Conservation (phyloP, 495 filamentous ascomycete genomes). For the Penicillium ochrochloron region DNA sequence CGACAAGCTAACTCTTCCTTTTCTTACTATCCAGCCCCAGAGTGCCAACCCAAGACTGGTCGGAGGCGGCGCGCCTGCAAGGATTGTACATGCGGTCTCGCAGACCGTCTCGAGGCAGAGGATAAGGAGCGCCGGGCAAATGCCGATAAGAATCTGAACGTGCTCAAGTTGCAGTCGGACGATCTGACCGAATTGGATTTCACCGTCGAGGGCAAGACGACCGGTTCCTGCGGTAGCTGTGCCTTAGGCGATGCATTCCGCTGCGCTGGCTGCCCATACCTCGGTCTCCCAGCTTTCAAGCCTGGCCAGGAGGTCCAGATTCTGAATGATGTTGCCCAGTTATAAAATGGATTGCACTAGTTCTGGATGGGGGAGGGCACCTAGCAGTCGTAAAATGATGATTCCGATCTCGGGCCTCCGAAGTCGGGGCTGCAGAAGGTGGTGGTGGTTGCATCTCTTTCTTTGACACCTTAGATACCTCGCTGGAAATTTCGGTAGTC, state of each 20-base stretch:
- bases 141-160: slow-evolving; percentile 63
- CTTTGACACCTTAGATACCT: slow-evolving; percentile 21
- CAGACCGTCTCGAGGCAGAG: slow-evolving; percentile 76
- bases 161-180: slow-evolving; percentile 71
- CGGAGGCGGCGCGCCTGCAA: slow-evolving; percentile 94
- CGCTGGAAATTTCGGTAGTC: slow-evolving; percentile 10
- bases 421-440: background rate
- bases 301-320: slow-evolving; percentile 91
- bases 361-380: background rate
- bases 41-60: slow-evolving; percentile 86
- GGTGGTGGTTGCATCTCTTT: slow-evolving; percentile 12
- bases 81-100: slow-evolving; percentile 94
- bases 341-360: slow-evolving; percentile 49
- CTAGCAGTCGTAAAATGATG: background rate
- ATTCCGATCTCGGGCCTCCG: background rate
- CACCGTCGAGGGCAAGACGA: slow-evolving; percentile 86
- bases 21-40: slow-evolving; percentile 60
- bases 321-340: slow-evolving; percentile 82
- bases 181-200: slow-evolving; percentile 90
- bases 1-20: slow-evolving; percentile 15
- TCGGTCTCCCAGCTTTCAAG: slow-evolving; percentile 94
- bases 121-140: slow-evolving; percentile 69
- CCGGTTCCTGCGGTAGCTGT: slow-evolving; percentile 91
- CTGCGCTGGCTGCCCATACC: slow-evolving; percentile 81
- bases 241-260: slow-evolving; percentile 76